These are phyloP conservation scores for Heritiera fomes DNA, from an alignment of 345 rosid species.

Conservation along the genomic window DNA sequence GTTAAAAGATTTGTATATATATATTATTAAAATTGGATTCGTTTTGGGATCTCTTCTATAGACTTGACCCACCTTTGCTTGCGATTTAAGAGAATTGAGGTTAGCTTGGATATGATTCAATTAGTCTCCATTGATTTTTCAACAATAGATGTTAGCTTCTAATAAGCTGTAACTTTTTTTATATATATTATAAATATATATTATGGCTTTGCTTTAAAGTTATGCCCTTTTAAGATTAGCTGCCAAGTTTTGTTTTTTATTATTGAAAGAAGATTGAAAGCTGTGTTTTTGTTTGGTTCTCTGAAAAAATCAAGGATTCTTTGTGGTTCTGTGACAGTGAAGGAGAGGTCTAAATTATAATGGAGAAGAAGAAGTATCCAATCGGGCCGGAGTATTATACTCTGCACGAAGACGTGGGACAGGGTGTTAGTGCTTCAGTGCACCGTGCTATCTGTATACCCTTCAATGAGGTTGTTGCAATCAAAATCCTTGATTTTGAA, in stretches of 20 bases:
- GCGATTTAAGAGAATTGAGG: conserved; percentile 2
- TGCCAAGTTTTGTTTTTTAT: neutral
- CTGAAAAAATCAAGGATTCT: too few relatives aligned
- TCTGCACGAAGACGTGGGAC: conserved; percentile 80
- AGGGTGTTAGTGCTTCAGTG: conserved; percentile 90
- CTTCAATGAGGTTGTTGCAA: conserved; percentile 72
- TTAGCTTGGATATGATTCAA: neutral
- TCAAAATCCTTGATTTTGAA: conserved; percentile 96
- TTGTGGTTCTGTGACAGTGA: conserved; percentile 25
- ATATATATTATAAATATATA: too few relatives aligned
- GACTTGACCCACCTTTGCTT: conserved; percentile 4
- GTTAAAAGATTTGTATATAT: neutral
- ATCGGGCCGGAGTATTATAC: conserved; percentile 74
- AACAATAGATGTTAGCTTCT: too few relatives aligned
- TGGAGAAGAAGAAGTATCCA: conserved; percentile 93
- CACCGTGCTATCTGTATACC: conserved; percentile 80
- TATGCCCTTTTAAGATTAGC: neutral
- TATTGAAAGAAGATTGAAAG: neutral
- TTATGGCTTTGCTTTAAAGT: conserved; percentile 1
- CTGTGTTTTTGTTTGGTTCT: neutral
- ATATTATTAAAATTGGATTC: neutral
- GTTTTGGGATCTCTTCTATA: neutral
- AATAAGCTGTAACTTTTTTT: too few relatives aligned
- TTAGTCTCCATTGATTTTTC: neutral
- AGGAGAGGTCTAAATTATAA: conserved; percentile 22